Conservation (phyloP, 1,284 basidiomycete genomes). For the Tilletia walkeri region DNA sequence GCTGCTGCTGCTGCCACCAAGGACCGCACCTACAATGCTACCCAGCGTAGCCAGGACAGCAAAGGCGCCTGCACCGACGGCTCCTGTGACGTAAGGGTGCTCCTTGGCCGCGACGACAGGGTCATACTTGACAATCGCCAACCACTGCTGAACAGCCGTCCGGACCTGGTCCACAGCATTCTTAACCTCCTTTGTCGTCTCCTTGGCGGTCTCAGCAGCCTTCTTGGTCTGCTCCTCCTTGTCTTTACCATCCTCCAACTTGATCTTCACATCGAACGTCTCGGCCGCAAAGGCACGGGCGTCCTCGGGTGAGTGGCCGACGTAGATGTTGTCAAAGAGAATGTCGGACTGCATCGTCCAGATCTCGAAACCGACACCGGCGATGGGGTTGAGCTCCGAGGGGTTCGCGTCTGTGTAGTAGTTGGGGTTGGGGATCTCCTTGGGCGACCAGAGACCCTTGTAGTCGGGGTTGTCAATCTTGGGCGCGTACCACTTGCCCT, state of each 20-base stretch:
- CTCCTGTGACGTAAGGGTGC: slow-evolving; percentile 46
- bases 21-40: slow-evolving; percentile 35
- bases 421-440: slow-evolving; percentile 68
- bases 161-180: slow-evolving; percentile 29
- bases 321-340: slow-evolving; percentile 55
- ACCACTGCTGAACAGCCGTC: slow-evolving; percentile 28
- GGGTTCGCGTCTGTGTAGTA: slow-evolving; percentile 88
- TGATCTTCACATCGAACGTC: slow-evolving; percentile 48
- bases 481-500: slow-evolving; percentile 87
- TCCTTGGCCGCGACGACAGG: slow-evolving; percentile 46
- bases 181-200: slow-evolving; percentile 29
- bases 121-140: slow-evolving; percentile 34
- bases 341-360: slow-evolving; percentile 56
- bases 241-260: slow-evolving; percentile 49
- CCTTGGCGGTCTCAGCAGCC: slow-evolving; percentile 20
- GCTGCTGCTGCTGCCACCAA: slow-evolving; percentile 35
- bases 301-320: slow-evolving; percentile 47
- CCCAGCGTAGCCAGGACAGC: slow-evolving; percentile 42
- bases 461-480: slow-evolving; percentile 67
- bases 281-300: slow-evolving; percentile 46
- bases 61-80: slow-evolving; percentile 36
- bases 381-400: slow-evolving; percentile 66
- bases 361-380: slow-evolving; percentile 52
- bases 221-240: slow-evolving; percentile 24
- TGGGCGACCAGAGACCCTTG: slow-evolving; percentile 50